Conservation (phyloP, 306 rosid species). For the Pueraria montana region DNA sequence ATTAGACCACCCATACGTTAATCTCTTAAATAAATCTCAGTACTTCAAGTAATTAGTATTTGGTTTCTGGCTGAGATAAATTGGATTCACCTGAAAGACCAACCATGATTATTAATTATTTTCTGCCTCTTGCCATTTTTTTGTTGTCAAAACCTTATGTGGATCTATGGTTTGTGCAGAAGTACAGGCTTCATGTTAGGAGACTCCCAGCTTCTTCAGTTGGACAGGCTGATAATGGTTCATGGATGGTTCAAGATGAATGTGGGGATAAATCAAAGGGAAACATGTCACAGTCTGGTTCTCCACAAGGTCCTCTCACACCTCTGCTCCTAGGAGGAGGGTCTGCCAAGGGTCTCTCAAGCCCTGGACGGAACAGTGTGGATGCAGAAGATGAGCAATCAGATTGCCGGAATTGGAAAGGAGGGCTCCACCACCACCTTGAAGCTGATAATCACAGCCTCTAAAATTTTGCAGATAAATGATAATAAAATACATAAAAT, state of each 20-base stretch:
- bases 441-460: slow-evolving; percentile 54
- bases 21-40: not conserved
- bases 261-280: slow-evolving; percentile 62
- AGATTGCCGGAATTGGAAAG: slow-evolving; percentile 80
- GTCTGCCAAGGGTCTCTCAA: slow-evolving; percentile 66
- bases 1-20: not conserved
- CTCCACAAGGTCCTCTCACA: slow-evolving; percentile 78
- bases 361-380: slow-evolving; percentile 62
- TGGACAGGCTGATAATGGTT: slow-evolving; percentile 46
- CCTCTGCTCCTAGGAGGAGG: slow-evolving; percentile 55
- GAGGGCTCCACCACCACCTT: slow-evolving; percentile 52
- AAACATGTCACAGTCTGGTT: slow-evolving; percentile 61
- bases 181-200: slow-evolving; percentile 87
- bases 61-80: not conserved
- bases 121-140: not conserved
- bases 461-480: slow-evolving; percentile 59
- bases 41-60: not conserved
- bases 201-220: slow-evolving; percentile 62
- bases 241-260: slow-evolving; percentile 60
- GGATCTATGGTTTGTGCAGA: slow-evolving; percentile 59
- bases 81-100: not conserved
- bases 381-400: slow-evolving; percentile 83
- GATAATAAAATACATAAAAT: slow-evolving; percentile 40
- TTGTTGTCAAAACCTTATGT: slow-evolving; percentile 4
- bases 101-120: not conserved